Evolutionary conservation across 176 grass and related monocot genomes (phyloP).

Genomic region (Rhynchospora breviuscula): DNA sequence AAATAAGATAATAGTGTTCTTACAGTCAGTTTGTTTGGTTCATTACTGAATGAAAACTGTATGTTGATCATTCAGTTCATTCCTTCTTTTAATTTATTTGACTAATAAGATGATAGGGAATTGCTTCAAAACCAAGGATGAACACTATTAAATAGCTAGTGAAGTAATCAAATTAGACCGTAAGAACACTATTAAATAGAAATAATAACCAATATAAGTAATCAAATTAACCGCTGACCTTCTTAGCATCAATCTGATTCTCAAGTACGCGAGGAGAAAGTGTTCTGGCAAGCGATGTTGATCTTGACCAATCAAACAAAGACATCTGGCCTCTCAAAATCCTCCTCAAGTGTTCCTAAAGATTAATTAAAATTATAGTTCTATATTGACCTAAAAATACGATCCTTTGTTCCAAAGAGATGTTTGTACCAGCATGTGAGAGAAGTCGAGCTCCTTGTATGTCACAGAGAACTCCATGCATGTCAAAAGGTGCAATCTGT

Average conservation of each 20-base stretch:
- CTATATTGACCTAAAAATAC: slow-evolving; percentile 5
- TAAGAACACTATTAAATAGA: neutral
- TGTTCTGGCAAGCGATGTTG: slow-evolving; percentile 81
- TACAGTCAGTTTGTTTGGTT: too few relatives aligned
- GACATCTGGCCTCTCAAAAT: slow-evolving; percentile 96
- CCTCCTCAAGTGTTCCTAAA: slow-evolving; percentile 94
- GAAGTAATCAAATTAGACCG: neutral
- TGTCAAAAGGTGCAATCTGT: slow-evolving; percentile 88
- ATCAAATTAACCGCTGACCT: slow-evolving; percentile 40
- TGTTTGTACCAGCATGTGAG: slow-evolving; percentile 77
- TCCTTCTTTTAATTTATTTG: too few relatives aligned
- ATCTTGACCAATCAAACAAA: slow-evolving; percentile 97
- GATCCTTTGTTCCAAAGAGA: slow-evolving; percentile 16
- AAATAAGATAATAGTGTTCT: neutral
- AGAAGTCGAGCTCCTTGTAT: slow-evolving; percentile 98
- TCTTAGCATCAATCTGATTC: slow-evolving; percentile 92
- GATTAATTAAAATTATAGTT: slow-evolving; percentile 28
- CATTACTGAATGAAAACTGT: too few relatives aligned
- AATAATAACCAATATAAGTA: neutral
- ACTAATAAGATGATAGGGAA: too few relatives aligned
- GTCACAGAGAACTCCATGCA: slow-evolving; percentile 91
- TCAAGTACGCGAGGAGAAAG: slow-evolving; percentile 85
- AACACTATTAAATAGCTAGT: too few relatives aligned
- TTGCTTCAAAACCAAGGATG: too few relatives aligned
- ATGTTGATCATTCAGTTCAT: too few relatives aligned